These are phyloP conservation scores for Annulohypoxylon stygium DNA, from an alignment of 495 filamentous ascomycete species.

Conservation along the genomic window DNA sequence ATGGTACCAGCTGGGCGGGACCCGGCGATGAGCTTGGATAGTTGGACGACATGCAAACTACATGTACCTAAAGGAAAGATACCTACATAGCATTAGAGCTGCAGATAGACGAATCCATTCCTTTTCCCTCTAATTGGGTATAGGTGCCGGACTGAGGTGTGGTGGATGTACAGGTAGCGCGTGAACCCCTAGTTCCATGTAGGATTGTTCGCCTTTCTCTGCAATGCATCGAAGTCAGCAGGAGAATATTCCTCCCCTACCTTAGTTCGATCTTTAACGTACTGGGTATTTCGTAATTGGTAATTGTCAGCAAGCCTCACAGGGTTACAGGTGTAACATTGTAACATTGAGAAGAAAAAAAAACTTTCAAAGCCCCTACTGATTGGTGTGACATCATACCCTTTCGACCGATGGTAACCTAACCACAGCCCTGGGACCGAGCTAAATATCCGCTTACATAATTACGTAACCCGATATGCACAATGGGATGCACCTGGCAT, in stretches of 20 bases:
- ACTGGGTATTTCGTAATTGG: conserved; percentile 3
- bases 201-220: conserved; percentile 6
- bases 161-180: conserved; percentile 28
- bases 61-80: neutral
- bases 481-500: no score
- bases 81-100: conserved; percentile 27
- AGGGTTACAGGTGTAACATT: neutral
- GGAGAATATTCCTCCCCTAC: conserved; percentile 13
- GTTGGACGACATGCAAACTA: neutral
- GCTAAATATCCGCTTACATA: conserved; percentile 34
- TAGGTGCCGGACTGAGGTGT: conserved; percentile 15
- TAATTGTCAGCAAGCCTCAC: conserved; percentile 39
- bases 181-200: conserved; percentile 15
- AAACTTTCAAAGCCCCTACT: conserved; percentile 13
- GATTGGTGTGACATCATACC: conserved; percentile 39
- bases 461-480: conserved; percentile 15
- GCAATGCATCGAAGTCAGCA: conserved; percentile 31
- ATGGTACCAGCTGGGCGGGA: conserved; percentile 17
- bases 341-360: conserved; percentile 3
- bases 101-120: conserved; percentile 33
- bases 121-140: conserved; percentile 35
- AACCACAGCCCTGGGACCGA: conserved; percentile 44
- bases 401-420: conserved; percentile 38
- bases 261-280: neutral
- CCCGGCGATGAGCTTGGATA: conserved; percentile 13